These are phyloP conservation scores for Luzula sylvatica DNA, from an alignment of 176 grass and related monocot genomes.

Conservation along the genomic window DNA sequence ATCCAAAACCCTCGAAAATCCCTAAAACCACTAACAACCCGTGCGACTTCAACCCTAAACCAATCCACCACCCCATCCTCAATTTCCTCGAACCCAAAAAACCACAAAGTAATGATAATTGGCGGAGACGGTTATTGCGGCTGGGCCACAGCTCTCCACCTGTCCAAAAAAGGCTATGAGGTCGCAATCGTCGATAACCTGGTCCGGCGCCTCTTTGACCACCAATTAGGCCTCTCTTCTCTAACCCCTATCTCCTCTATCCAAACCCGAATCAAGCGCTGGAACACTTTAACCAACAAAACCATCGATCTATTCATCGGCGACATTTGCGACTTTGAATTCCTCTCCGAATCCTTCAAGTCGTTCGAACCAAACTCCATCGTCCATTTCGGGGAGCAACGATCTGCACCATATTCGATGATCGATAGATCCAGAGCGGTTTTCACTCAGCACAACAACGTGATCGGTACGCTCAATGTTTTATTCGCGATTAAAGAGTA, in stretches of 20 bases:
- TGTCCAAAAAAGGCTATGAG: constrained; percentile 94
- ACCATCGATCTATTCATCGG: constrained; percentile 73
- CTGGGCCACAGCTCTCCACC: constrained; percentile 87
- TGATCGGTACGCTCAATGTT: constrained; percentile 93
- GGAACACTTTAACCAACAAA: constrained; percentile 73
- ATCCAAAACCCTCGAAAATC: constrained; percentile 13
- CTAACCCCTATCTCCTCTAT: constrained; percentile 84
- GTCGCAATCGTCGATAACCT: constrained; percentile 87
- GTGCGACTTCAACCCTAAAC: constrained; percentile 37
- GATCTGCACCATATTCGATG: constrained; percentile 93
- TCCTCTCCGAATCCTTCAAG: constrained; percentile 84
- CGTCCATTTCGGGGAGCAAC: constrained; percentile 91
- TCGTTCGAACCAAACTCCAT: constrained; percentile 86
- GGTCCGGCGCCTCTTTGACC: constrained; percentile 77
- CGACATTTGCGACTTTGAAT: constrained; percentile 94
- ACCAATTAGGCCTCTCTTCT: constrained; percentile 85
- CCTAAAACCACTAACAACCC: constrained; percentile 30
- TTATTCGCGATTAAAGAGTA: constrained; percentile 88
- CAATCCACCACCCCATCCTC: constrained; percentile 34
- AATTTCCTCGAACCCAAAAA: constrained; percentile 37
- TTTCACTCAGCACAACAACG: constrained; percentile 89
- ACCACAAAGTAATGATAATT: constrained; percentile 92
- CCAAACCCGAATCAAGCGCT: constrained; percentile 66
- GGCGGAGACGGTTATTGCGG: constrained; percentile 97
- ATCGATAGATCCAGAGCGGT: constrained; percentile 87